These are phyloP conservation scores for Pleurostoma richardsiae DNA, from an alignment of 2,329 filamentous ascomycete genomes.

Conservation along the genomic window DNA sequence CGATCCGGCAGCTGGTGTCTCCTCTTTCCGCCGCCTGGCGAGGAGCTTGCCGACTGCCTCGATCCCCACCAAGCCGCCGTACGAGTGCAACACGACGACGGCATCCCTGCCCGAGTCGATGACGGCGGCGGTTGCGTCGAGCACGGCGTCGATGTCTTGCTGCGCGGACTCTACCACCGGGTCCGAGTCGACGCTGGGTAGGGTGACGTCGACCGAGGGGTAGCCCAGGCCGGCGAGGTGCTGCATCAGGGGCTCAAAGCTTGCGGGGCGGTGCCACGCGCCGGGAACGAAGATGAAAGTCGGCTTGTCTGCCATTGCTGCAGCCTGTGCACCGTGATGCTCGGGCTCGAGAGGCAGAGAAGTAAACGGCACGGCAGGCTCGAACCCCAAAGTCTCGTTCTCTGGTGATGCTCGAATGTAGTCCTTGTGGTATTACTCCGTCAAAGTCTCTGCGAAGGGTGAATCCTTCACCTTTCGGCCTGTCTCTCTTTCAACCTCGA, in stretches of 20 bases:
- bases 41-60: constrained; percentile 2
- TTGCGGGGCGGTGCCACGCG: constrained; percentile 24
- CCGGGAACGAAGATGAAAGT: constrained; percentile 31
- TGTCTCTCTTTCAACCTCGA: too few species aligned
- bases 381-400: too few species aligned
- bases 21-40: not conserved
- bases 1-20: not conserved
- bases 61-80: constrained; percentile 6
- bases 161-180: constrained; percentile 13
- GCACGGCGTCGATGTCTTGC: constrained; percentile 2
- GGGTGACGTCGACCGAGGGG: constrained; percentile 19
- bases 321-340: too few species aligned
- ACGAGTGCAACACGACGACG: constrained; percentile 8
- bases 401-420: too few species aligned
- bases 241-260: not conserved
- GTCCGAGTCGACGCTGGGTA: constrained; percentile 25
- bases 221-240: constrained; percentile 24
- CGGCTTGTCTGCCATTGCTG: not conserved
- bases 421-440: too few species aligned
- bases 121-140: constrained; percentile 2
- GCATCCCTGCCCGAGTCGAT: constrained; percentile 6
- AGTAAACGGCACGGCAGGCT: too few species aligned
- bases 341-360: too few species aligned
- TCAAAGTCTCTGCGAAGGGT: too few species aligned
- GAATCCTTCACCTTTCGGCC: too few species aligned